phyloP scores from a whole-genome alignment of 352 stramenopile genomes.

The Plasmopara halstedii region DNA sequence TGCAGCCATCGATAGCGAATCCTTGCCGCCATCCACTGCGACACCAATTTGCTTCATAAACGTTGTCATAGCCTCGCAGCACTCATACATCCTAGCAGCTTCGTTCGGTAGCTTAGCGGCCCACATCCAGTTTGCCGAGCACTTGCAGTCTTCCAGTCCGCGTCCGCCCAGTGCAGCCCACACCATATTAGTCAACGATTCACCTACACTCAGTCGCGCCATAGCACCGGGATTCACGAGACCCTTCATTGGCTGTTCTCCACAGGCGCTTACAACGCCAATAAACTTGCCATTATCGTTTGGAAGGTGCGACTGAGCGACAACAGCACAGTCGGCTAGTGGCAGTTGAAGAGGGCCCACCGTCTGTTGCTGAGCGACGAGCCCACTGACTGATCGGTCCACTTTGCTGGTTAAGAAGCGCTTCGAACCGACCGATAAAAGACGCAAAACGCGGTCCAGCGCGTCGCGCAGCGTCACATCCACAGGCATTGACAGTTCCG shows the following conservation, averaged over 20 bases:
- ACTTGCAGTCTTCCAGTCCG: slow-evolving; percentile 95
- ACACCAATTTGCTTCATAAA: slow-evolving; percentile 95
- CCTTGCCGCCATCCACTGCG: slow-evolving; percentile 98
- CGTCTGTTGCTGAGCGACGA: slow-evolving; percentile 98
- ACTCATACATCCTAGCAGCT: slow-evolving; percentile 98
- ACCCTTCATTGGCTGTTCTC: slow-evolving; percentile 97
- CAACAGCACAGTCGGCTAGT: slow-evolving; percentile 95
- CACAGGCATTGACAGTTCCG: slow-evolving; percentile 72
- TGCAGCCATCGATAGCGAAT: slow-evolving; percentile 99
- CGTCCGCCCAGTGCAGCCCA: slow-evolving; percentile 90
- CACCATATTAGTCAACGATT: slow-evolving; percentile 98
- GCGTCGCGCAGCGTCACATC: slow-evolving; percentile 86
- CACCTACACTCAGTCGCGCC: slow-evolving; percentile 94
- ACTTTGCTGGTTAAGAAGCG: slow-evolving; percentile 96
- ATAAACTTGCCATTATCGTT: slow-evolving; percentile 79
- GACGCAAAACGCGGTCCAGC: slow-evolving; percentile 91
- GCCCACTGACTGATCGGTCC: slow-evolving; percentile 96
- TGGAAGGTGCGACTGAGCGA: slow-evolving; percentile 94
- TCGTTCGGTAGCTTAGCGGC: slow-evolving; percentile 98
- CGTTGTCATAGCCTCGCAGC: slow-evolving; percentile 92
- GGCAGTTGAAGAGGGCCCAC: slow-evolving; percentile 96
- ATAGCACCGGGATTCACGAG: slow-evolving; percentile 93
- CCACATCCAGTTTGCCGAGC: slow-evolving; percentile 99
- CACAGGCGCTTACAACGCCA: slow-evolving; percentile 94
- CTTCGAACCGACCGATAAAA: slow-evolving; percentile 97